Conservation (phyloP, 1,284 basidiomycete genomes). For the Pterulicium gracile region DNA sequence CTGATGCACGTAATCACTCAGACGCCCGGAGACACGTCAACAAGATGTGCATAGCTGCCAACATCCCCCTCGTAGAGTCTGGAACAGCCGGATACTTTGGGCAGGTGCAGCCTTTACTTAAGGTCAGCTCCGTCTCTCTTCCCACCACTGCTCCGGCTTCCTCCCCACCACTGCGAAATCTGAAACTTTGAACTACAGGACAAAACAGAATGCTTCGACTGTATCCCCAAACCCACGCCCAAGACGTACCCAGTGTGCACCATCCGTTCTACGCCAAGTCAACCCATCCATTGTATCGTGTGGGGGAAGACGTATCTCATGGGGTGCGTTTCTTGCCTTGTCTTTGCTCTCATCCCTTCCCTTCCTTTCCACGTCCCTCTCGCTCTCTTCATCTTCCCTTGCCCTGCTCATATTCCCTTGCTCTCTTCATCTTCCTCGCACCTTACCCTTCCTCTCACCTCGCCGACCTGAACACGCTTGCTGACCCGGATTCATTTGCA, state of each 20-base stretch:
- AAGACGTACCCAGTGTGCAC: conserved; percentile 98
- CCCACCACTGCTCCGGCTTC: neutral
- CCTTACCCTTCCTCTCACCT: too few relatives aligned
- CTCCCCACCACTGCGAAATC: neutral
- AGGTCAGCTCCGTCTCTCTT: conserved; percentile 39
- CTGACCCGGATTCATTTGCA: conserved; percentile 18
- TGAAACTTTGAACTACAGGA: conserved; percentile 41
- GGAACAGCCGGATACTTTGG: conserved; percentile 96
- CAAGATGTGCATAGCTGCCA: conserved; percentile 90
- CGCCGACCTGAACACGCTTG: neutral
- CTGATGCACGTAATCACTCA: conserved; percentile 19
- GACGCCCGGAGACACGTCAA: conserved; percentile 93
- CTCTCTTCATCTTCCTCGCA: too few relatives aligned
- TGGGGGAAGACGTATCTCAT: conserved; percentile 99
- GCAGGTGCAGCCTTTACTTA: conserved; percentile 68
- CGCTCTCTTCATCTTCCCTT: too few relatives aligned
- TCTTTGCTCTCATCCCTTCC: neutral
- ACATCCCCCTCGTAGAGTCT: conserved; percentile 89
- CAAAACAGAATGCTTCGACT: conserved; percentile 87
- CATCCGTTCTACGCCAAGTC: conserved; percentile 93
- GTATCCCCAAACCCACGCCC: conserved; percentile 79
- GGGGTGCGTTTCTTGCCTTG: conserved; percentile 44
- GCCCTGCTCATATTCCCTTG: neutral
- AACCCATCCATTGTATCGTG: conserved; percentile 97
- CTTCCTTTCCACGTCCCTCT: too few relatives aligned